phyloP scores from a whole-genome alignment of 1,139 yeast species.

The Hemisphaericaspora xylanilytica region DNA sequence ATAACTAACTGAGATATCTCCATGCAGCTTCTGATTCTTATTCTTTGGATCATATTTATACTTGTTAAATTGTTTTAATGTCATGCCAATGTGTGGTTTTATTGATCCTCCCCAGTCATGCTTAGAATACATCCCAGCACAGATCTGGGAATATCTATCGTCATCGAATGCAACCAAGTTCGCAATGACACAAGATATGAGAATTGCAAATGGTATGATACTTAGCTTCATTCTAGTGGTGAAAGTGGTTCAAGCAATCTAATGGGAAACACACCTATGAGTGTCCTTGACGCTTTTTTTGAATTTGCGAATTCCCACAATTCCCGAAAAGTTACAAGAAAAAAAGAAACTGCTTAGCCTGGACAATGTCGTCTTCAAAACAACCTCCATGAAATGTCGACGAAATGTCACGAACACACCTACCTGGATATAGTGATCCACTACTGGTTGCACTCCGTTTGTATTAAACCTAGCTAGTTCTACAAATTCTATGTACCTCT shows the following conservation, averaged over 20 bases:
- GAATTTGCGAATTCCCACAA: too few relatives aligned
- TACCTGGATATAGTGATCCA: too few relatives aligned
- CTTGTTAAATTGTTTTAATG: constrained; percentile 34
- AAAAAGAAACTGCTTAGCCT: neutral
- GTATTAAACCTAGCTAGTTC: too few relatives aligned
- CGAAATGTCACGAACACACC: too few relatives aligned
- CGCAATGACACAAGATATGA: constrained; percentile 25
- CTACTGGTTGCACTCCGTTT: neutral
- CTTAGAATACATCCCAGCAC: constrained; percentile 88
- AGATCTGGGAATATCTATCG: constrained; percentile 54
- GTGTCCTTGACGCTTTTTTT: too few relatives aligned
- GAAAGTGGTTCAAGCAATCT: neutral
- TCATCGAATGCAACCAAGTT: constrained; percentile 51
- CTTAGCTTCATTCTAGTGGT: constrained; percentile 4
- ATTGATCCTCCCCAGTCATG: constrained; percentile 82
- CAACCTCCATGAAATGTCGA: neutral
- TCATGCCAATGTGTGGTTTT: constrained; percentile 60
- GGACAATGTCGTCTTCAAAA: neutral
- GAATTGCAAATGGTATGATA: constrained; percentile 4
- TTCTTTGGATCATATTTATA: constrained; percentile 33
- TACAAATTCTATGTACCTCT: neutral
- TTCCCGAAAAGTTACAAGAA: neutral
- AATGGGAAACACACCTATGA: too few relatives aligned
- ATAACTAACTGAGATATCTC: constrained; percentile 53
- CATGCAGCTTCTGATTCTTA: constrained; percentile 21